phyloP scores from a whole-genome alignment of 176 grass and related monocot species.

The Musa schizocarpa region DNA sequence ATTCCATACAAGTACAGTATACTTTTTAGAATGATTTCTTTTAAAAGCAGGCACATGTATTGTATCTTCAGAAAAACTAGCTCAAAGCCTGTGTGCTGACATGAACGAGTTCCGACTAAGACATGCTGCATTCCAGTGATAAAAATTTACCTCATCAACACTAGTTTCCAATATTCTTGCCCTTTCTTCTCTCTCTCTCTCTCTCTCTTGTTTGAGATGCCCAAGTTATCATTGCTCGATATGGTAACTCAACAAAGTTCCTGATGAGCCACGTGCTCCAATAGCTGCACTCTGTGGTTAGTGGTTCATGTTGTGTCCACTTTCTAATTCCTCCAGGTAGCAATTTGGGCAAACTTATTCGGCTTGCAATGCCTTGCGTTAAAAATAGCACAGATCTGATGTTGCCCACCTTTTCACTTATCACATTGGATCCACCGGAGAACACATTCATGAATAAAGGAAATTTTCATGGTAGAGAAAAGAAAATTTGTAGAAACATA shows the following conservation, averaged over 20 bases:
- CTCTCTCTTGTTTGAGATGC: slow-evolving; percentile 47
- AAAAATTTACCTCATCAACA: slow-evolving; percentile 50
- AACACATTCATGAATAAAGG: slow-evolving; percentile 17
- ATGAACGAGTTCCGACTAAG: not conserved
- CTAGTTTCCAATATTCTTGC: slow-evolving; percentile 40
- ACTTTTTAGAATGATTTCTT: too few relatives aligned
- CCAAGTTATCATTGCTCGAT: slow-evolving; percentile 67
- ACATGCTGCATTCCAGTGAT: not conserved
- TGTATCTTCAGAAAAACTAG: too few relatives aligned
- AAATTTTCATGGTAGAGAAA: slow-evolving; percentile 5
- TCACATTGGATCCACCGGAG: slow-evolving; percentile 87
- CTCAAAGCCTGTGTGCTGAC: too few relatives aligned
- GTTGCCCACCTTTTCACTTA: slow-evolving; percentile 86
- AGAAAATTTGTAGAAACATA: not conserved
- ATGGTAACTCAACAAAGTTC: slow-evolving; percentile 74
- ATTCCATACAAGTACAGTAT: too few relatives aligned
- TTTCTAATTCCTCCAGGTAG: slow-evolving; percentile 58
- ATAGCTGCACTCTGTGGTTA: slow-evolving; percentile 36
- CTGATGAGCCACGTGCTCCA: slow-evolving; percentile 55
- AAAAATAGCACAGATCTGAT: slow-evolving; percentile 95
- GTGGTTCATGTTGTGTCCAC: slow-evolving; percentile 22
- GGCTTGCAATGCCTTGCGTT: slow-evolving; percentile 42
- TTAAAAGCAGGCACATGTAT: too few relatives aligned
- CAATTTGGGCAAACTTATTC: slow-evolving; percentile 83
- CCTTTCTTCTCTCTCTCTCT: slow-evolving; percentile 51